Evolutionary conservation across 2,329 filamentous ascomycete species (phyloP).

Genomic region (Aspergillus uvarum): DNA sequence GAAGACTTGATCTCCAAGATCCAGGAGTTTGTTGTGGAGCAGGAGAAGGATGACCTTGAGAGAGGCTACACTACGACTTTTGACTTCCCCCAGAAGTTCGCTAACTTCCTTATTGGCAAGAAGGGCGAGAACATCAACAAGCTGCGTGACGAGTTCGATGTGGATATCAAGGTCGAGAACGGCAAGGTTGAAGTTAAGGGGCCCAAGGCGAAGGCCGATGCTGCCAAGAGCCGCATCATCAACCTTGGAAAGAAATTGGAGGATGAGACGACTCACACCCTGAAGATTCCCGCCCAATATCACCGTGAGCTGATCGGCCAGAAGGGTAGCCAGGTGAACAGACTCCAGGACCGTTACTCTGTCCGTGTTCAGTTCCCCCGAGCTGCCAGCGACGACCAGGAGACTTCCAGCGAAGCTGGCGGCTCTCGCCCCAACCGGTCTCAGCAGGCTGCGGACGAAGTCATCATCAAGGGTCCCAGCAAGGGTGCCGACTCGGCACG

Average conservation of each 20-base stretch:
- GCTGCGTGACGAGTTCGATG: conserved; percentile 67
- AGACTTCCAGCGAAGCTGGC: conserved; percentile 65
- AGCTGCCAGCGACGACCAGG: conserved; percentile 65
- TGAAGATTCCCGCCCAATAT: conserved; percentile 92
- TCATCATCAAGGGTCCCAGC: conserved; percentile 85
- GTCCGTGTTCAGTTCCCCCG: conserved; percentile 96
- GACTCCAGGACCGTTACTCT: conserved; percentile 86
- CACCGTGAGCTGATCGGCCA: conserved; percentile 92
- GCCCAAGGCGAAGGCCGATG: conserved; percentile 89
- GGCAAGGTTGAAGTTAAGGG: conserved; percentile 95
- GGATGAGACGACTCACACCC: conserved; percentile 80
- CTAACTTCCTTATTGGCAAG: conserved; percentile 76
- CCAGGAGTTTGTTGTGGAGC: conserved; percentile 75
- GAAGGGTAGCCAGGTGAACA: conserved; percentile 83
- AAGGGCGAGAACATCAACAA: conserved; percentile 69
- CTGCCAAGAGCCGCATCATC: conserved; percentile 77
- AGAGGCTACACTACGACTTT: conserved; percentile 83
- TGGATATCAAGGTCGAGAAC: conserved; percentile 84
- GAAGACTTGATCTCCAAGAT: conserved; percentile 72
- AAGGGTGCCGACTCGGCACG: conserved; percentile 89
- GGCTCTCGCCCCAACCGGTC: conserved; percentile 61
- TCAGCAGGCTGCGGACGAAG: conserved; percentile 81
- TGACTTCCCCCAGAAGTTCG: conserved; percentile 92
- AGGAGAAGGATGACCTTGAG: conserved; percentile 90
- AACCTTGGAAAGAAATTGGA: conserved; percentile 78